Percentiles rank a stretch among this genome's conserved stretches.
Conservation (phyloP, 805 yeast species). For the Zygoascus flipseniorum region DNA sequence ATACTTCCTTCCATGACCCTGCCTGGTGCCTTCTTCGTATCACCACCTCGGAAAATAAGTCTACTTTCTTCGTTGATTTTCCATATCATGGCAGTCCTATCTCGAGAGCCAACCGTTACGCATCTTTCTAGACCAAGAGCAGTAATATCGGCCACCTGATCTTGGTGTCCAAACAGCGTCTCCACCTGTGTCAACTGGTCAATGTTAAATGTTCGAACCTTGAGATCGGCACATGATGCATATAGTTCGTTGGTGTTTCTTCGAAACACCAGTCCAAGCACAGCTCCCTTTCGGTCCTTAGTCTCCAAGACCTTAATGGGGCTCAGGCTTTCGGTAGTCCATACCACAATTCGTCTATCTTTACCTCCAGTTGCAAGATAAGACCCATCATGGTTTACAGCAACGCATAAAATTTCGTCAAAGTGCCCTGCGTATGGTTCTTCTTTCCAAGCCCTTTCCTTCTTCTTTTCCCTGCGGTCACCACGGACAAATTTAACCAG, state of each 20-base stretch:
- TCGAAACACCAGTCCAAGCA: slow-evolving; percentile 68
- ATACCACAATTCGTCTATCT: slow-evolving; percentile 72
- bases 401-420: slow-evolving; percentile 67
- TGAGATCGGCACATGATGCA: slow-evolving; percentile 88
- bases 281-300: slow-evolving; percentile 59
- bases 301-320: slow-evolving; percentile 74
- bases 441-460: slow-evolving; percentile 27
- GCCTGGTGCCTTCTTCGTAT: slow-evolving; percentile 37
- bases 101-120: slow-evolving; percentile 92
- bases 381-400: slow-evolving; percentile 80
- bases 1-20: slow-evolving; percentile 67
- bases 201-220: slow-evolving; percentile 78
- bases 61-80: slow-evolving; percentile 93
- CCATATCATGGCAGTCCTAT: slow-evolving; percentile 93
- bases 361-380: slow-evolving; percentile 87
- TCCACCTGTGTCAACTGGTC: slow-evolving; percentile 86
- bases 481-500: slow-evolving; percentile 55
- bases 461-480: slow-evolving; percentile 27
- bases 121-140: slow-evolving; percentile 84
- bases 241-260: slow-evolving; percentile 75
- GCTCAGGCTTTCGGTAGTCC: slow-evolving; percentile 74
- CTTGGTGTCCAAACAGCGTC: slow-evolving; percentile 92
- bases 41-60: slow-evolving; percentile 89
- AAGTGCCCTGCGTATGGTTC: slow-evolving; percentile 62
- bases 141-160: slow-evolving; percentile 69